phyloP scores from a whole-genome alignment of 2,329 filamentous ascomycete species.

The Neonectria punicea region DNA sequence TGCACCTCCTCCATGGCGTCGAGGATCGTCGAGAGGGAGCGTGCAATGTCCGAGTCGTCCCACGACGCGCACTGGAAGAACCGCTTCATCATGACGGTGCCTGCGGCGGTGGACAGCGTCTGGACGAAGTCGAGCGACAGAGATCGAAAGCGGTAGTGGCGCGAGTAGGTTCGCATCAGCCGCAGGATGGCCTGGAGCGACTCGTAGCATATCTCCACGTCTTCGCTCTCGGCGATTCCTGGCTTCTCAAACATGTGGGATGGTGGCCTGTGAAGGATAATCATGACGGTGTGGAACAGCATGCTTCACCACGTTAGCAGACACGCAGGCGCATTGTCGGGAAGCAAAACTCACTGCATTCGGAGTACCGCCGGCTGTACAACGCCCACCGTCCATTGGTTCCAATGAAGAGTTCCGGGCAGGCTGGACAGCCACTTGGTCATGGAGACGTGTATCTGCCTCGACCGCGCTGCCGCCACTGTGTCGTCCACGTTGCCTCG shows the following conservation, averaged over 20 bases:
- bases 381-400: conserved; percentile 60
- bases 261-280: conserved; percentile 61
- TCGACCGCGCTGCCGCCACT: conserved; percentile 54
- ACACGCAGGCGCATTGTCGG: too few species aligned
- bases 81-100: conserved; percentile 58
- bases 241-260: conserved; percentile 54
- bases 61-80: conserved; percentile 53
- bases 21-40: conserved; percentile 59
- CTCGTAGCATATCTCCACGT: conserved; percentile 61
- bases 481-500: conserved; percentile 52
- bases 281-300: conserved; percentile 62
- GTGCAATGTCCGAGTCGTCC: conserved; percentile 58
- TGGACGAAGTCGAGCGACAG: conserved; percentile 61
- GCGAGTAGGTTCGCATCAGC: conserved; percentile 56
- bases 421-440: conserved; percentile 59
- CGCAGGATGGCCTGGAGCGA: conserved; percentile 58
- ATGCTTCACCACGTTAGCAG: conserved; percentile 47
- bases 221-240: conserved; percentile 53
- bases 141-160: conserved; percentile 55
- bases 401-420: conserved; percentile 61
- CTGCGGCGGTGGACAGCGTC: conserved; percentile 59
- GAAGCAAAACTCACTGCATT: conserved; percentile 51
- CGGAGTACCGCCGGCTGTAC: conserved; percentile 59
- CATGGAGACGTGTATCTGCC: conserved; percentile 58
- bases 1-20: conserved; percentile 64